phyloP scores from a whole-genome alignment of 2,329 filamentous ascomycete species.

The Neonectria magnoliae region DNA sequence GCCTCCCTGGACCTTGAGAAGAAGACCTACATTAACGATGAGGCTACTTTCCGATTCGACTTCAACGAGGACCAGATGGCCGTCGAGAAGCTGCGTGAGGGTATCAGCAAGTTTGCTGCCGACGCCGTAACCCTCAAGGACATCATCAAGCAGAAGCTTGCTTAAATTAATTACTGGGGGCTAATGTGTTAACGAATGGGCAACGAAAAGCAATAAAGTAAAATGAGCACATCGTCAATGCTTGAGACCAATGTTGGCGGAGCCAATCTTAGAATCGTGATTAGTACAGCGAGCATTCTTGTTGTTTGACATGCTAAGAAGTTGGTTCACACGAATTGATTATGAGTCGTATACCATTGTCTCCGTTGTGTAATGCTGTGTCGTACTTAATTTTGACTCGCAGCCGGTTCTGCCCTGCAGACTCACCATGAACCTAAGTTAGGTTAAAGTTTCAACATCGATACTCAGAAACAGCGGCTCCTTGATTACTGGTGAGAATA shows the following conservation, averaged over 20 bases:
- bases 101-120: slow-evolving; percentile 99
- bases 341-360: too few species aligned
- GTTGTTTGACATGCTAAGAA: too few species aligned
- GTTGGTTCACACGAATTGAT: too few species aligned
- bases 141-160: slow-evolving; percentile 88
- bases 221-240: slow-evolving; percentile 3
- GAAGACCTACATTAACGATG: slow-evolving; percentile 90
- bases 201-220: slow-evolving; percentile 13
- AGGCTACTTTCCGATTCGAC: slow-evolving; percentile 94
- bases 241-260: background rate
- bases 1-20: slow-evolving; percentile 79
- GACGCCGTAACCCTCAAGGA: slow-evolving; percentile 94
- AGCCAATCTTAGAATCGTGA: background rate
- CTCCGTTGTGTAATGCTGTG: too few species aligned
- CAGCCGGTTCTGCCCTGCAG: too few species aligned
- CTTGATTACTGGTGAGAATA: too few species aligned
- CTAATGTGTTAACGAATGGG: slow-evolving; percentile 17
- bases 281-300: too few species aligned
- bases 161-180: slow-evolving; percentile 45
- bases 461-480: too few species aligned
- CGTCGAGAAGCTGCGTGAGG: slow-evolving; percentile 98
- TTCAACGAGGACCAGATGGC: slow-evolving; percentile 99
- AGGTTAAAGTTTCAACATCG: too few species aligned
- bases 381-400: too few species aligned
- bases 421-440: too few species aligned